Evolutionary conservation across 805 yeast species (phyloP), one percentile per base, ranked within the genome.

Genomic region (Lachancea meyersii): DNA sequence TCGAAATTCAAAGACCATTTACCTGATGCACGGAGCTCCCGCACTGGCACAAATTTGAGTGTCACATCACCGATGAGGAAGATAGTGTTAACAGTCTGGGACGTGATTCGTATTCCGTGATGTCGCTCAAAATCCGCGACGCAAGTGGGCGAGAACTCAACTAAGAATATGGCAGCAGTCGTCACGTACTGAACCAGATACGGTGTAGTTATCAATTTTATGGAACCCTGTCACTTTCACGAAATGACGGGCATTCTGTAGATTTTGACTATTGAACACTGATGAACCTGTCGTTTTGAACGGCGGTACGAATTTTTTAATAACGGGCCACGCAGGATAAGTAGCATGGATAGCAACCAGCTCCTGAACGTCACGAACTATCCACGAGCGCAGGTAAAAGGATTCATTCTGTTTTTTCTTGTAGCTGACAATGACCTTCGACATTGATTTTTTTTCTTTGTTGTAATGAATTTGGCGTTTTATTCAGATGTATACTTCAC

Each of bases 111-210:
- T 9, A 45, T 36, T 5, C 44, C 35, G 40, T 52, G 44, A 9
- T n/a, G 35, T 35, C 58, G 47, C 45, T 60, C 65, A 43, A 54
- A 60, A 17, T 49, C 38, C 1, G 60, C 47, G 2, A 59, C 64
- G 30, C 65, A 58, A 21, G 46, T 19, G 22, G 58, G 51, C 9
- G 63, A 53, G 36, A 60, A 57, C 46, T 57, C 62, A 59, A 59
- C 64, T 59, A 59, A 59, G 64, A 31, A 56, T 32, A 37, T 51
- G 55, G 24, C 39, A 36, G n/a, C 42, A 37, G 26, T 40, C 46
- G 39, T 60, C 65, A 30, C 60, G 45, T 10, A 52, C 48, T 4
- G 57, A 44, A n/a, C 60, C 63, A 41, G 41, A 58, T 2, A 59
- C 54, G 7, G 35, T 32, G 40, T 40, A 59, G 19, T 52, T 45